These are phyloP conservation scores for Carex cristatella DNA, from an alignment of 176 grass and related monocot species.

Conservation along the genomic window DNA sequence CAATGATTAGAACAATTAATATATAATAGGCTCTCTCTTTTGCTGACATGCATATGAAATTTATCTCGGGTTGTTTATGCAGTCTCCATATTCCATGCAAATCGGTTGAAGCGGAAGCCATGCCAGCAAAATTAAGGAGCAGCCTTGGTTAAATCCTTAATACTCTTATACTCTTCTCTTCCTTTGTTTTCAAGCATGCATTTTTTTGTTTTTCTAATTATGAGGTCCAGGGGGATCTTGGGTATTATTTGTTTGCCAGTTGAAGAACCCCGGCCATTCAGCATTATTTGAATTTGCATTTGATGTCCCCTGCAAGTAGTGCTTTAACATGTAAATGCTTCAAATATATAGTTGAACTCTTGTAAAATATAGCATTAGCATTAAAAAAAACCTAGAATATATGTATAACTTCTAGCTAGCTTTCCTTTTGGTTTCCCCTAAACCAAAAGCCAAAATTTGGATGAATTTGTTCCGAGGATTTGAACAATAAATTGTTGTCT, in stretches of 20 bases:
- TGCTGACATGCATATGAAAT: neutral
- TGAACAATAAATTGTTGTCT: neutral
- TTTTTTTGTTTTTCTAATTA: neutral
- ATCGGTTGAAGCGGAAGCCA: neutral
- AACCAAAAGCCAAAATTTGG: neutral
- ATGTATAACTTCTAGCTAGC: neutral
- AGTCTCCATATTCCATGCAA: neutral
- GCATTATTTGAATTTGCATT: constrained; percentile 31
- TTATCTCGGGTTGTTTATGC: neutral
- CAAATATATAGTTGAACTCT: neutral
- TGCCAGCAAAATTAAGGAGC: neutral
- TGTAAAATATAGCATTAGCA: neutral
- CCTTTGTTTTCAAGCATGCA: neutral
- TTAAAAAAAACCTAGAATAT: neutral
- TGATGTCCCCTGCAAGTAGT: constrained; percentile 64
- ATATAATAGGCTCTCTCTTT: neutral
- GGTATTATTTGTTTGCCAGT: constrained; percentile 58
- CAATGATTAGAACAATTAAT: neutral
- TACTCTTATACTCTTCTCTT: neutral
- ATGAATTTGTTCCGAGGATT: neutral
- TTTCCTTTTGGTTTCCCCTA: neutral
- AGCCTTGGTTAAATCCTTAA: neutral
- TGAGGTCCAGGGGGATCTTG: constrained; percentile 48
- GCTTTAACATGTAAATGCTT: constrained; percentile 2
- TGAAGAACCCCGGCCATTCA: constrained; percentile 56